Evolutionary conservation across 2,329 filamentous ascomycete species (phyloP), one percentile per base, ranked within the genome.

Genomic region (Stylonectria norvegica): DNA sequence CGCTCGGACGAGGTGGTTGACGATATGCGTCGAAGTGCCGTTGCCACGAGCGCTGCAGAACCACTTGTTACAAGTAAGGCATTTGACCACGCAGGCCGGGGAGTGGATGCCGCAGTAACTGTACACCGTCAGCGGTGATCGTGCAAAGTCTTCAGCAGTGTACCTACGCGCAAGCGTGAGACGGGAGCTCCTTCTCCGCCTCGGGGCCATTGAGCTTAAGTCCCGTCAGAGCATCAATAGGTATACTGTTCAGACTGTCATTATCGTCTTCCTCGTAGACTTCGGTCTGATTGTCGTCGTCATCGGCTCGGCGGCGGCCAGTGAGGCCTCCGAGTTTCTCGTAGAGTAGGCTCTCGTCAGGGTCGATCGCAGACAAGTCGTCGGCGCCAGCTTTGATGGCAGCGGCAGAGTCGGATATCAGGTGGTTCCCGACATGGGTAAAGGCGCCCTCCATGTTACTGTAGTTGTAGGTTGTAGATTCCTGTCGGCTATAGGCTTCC

Each of bases 61-160:
- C 93, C 93, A 98, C 64, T 97, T 98, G 72, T 81, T 91, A 73
- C 93, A 98, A 45, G 84, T 79, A 46, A 98, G 76, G 62, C 93
- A 98, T 70, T 96, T 97, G 56, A 98, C 93, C 42, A 98, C 94
- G 52, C 86, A 93, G 62, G 86, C 85, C 2, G 93, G 85, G 43
- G 94, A 95, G 70, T 98, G 93, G 50, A 98, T 98, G 44, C 93
- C 93, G 64, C 93, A 98, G 67, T 96, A 96, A 27, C 89, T 93
- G 62, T 34, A n/a, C 47, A 37, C 39, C 38, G 49, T 63, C 56
- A 60, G 62, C 28, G 34, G 31, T 15, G 14, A 23, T 40, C 25
- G 20, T 34, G 36, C 30, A 19, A 36, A 28, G 38, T 41, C 36
- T 32, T 12, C 41, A 17, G 23, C 23, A 22, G 38, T 33, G 34